A percentile compares a stretch with the other conserved stretches of the same genome.
Evolutionary conservation across 1,284 basidiomycete genomes (phyloP).

Genomic region (Grifola frondosa): DNA sequence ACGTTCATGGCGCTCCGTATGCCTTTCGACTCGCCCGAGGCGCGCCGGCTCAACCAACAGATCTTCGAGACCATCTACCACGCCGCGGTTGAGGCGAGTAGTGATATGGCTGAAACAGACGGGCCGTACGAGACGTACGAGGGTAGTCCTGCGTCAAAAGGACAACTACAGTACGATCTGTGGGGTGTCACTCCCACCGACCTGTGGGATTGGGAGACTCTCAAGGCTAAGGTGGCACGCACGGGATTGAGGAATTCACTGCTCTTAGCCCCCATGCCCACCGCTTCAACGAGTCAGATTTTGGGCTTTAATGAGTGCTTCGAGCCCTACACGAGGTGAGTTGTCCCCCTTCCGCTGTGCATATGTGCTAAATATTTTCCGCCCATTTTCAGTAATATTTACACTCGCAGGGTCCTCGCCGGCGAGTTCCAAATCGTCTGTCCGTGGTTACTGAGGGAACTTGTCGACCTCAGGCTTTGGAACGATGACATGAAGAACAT

Average conservation of each 20-base stretch:
- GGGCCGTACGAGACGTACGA: constrained; percentile 92
- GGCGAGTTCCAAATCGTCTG: constrained; percentile 99
- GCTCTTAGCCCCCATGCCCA: constrained; percentile 97
- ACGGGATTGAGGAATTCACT: constrained; percentile 93
- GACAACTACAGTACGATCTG: constrained; percentile 92
- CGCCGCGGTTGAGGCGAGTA: constrained; percentile 89
- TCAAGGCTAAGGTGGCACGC: constrained; percentile 89
- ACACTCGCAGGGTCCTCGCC: constrained; percentile 98
- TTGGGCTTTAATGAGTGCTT: constrained; percentile 99
- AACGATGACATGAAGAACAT: constrained; percentile 99
- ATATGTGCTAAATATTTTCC: constrained; percentile 11
- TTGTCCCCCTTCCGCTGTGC: background rate
- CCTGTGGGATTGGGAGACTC: constrained; percentile 91
- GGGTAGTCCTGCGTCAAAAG: constrained; percentile 88
- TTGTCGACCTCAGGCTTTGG: constrained; percentile 96
- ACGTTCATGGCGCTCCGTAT: constrained; percentile 97
- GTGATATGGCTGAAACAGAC: constrained; percentile 80
- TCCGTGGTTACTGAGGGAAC: constrained; percentile 96
- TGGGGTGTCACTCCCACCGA: constrained; percentile 94
- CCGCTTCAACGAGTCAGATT: constrained; percentile 98
- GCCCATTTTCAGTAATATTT: constrained; percentile 77
- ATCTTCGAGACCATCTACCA: constrained; percentile 99
- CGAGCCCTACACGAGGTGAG: constrained; percentile 90
- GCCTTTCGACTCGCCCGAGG: constrained; percentile 92
- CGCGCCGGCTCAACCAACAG: constrained; percentile 88